These are phyloP conservation scores for Ustulina deusta DNA, from an alignment of 2,329 filamentous ascomycete genomes.

Conservation along the genomic window DNA sequence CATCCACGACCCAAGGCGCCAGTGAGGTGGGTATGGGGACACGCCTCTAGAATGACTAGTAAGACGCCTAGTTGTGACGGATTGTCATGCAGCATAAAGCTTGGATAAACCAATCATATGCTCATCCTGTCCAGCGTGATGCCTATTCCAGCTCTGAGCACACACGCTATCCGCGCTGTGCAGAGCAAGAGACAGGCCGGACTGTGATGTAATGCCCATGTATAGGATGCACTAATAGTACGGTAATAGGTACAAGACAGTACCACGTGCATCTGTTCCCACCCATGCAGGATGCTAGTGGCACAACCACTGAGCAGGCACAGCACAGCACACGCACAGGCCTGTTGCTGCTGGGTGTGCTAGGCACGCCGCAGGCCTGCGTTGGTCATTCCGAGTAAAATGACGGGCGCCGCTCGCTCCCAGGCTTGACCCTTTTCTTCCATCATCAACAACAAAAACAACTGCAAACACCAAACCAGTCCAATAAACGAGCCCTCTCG, in stretches of 20 bases:
- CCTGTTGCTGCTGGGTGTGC: constrained; percentile 9
- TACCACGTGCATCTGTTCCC: constrained; percentile 25
- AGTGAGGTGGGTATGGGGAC: constrained; percentile 21
- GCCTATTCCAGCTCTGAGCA: constrained; percentile 27
- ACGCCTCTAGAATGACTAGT: constrained; percentile 26
- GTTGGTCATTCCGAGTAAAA: constrained; percentile 38
- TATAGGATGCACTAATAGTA: constrained; percentile 16
- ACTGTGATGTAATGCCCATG: constrained; percentile 31
- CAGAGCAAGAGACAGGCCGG: constrained; percentile 9
- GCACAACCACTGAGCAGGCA: constrained; percentile 36
- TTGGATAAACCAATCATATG: constrained; percentile 31
- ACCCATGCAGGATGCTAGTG: constrained; percentile 7
- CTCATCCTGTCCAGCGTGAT: constrained; percentile 35
- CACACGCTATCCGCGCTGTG: constrained; percentile 4
- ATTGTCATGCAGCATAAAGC: constrained; percentile 13
- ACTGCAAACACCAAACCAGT: constrained; percentile 50
- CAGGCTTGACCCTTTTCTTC: constrained; percentile 53
- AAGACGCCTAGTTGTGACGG: constrained; percentile 22
- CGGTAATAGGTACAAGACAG: constrained; percentile 10
- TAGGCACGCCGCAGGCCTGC: neutral
- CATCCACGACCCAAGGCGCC: constrained; percentile 18
- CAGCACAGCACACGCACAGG: constrained; percentile 33
- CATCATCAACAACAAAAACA: constrained; percentile 62
- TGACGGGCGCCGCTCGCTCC: constrained; percentile 53
- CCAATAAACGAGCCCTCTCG: constrained; percentile 65